Evolutionary conservation across 139 green algal species (phyloP).

Genomic region (Chlamydomonas schloesseri): DNA sequence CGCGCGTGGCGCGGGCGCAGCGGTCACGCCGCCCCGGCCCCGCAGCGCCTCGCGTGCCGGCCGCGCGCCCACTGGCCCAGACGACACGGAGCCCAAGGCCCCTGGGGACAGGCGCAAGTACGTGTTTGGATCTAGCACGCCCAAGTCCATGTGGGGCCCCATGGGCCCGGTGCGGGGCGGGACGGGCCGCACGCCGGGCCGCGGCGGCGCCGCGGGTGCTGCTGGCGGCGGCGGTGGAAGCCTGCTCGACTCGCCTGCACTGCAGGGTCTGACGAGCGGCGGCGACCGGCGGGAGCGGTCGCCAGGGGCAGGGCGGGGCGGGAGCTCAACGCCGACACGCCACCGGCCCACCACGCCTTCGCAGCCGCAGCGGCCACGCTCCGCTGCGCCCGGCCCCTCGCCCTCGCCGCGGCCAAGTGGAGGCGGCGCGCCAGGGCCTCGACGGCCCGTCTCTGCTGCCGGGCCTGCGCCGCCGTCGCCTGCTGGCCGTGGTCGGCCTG

Average conservation of each 20-base stretch:
- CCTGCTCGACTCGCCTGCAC: constrained; percentile 6
- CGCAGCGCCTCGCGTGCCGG: not conserved
- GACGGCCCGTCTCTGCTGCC: not conserved
- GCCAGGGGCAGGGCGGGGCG: no score
- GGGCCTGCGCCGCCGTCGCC: not conserved
- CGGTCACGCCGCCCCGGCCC: not conserved
- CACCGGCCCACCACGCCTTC: constrained; percentile 4
- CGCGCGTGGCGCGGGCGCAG: not conserved
- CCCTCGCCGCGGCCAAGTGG: not conserved
- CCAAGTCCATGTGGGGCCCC: constrained; percentile 39
- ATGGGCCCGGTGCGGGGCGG: not conserved
- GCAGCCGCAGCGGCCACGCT: not conserved
- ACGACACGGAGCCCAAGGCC: no score
- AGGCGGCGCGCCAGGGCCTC: no score
- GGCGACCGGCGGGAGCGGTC: no score
- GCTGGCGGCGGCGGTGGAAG: not conserved
- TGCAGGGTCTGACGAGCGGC: not conserved
- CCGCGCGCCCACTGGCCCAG: no score
- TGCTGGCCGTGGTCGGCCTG: not conserved
- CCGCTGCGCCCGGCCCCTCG: no score
- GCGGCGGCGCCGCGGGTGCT: not conserved
- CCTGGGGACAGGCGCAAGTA: constrained; percentile 20
- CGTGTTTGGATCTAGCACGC: constrained; percentile 25
- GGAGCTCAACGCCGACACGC: constrained; percentile 3
- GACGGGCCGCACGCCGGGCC: no score